These are phyloP conservation scores for Lactarius akahatsu DNA, from an alignment of 768 basidiomycete genomes.

Conservation along the genomic window DNA sequence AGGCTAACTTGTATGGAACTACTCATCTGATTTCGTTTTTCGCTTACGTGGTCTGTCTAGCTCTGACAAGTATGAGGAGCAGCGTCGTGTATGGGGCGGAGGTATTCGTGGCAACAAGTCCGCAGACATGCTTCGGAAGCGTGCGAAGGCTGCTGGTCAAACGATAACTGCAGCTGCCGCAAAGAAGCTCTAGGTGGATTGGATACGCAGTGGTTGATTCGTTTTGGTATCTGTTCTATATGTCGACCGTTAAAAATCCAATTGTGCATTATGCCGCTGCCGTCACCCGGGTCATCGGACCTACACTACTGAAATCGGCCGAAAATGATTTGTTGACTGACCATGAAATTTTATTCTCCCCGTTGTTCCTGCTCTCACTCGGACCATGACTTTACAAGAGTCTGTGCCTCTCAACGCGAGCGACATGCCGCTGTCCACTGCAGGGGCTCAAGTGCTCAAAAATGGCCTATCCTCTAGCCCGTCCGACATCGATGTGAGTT, in stretches of 20 bases:
- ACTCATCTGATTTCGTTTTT: background rate
- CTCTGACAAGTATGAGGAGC: conserved; percentile 91
- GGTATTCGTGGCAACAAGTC: conserved; percentile 95
- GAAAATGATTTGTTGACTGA: background rate
- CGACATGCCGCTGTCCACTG: conserved; percentile 13
- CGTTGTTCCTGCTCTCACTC: background rate
- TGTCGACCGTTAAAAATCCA: background rate
- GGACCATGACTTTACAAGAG: conserved; percentile 13
- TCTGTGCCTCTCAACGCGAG: conserved; percentile 21
- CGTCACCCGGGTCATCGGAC: background rate
- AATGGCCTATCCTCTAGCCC: conserved; percentile 21
- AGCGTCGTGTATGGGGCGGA: conserved; percentile 92
- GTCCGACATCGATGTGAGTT: conserved; percentile 26
- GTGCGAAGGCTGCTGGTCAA: conserved; percentile 88
- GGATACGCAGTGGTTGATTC: background rate
- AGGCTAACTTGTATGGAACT: conserved; percentile 87
- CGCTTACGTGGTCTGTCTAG: conserved; percentile 38
- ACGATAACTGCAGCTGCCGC: conserved; percentile 53
- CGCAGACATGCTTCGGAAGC: conserved; percentile 88
- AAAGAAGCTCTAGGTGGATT: conserved; percentile 57
- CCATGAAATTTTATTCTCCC: background rate
- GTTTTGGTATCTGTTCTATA: background rate
- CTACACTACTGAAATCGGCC: background rate
- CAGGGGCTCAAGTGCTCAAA: conserved; percentile 23
- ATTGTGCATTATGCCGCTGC: background rate